Base-by-base conservation (phyloP, 768 basidiomycete species). In the Nevesoporus exiguus region DNA sequence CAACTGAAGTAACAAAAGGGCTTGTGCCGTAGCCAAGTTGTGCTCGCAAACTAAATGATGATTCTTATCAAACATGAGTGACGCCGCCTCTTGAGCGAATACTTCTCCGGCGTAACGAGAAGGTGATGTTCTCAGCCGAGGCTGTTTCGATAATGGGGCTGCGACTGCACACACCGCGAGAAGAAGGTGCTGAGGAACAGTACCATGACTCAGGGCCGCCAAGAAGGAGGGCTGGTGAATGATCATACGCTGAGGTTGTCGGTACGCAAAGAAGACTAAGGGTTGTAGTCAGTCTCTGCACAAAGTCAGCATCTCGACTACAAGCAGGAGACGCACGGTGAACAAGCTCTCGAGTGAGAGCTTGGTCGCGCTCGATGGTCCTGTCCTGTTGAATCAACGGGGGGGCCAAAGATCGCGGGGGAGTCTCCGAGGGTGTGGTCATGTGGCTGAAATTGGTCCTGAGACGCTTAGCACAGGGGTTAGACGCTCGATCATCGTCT, bases 181-280 rank as follows among this genome's bases (percentile, higher is more conserved):
- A 17, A 92, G 74, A 25, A 93, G 81, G 64, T 88, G 80, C 30
- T 76, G 70, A 37, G 90, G 90, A 30, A 93, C 79, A 52, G 79
- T 77, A 59, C 84, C 83, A 56, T 82, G 81, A 52, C 80, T 80
- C 8, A 93, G 79, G 30, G 80, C 76, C 2, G 82, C 76, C 22
- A 84, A 76, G 61, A 93, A 93, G 8, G 85, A 83, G 21, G 90
- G 85, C 49, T 88, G 88, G 70, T 93, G 90, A 43, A 93, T 80
- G 56, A 91, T 77, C 61, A 84, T 78, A 34, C 86, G 81, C 56
- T 84, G 82, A 22, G 90, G 90, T 64, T 91, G 87, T 60, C 85
- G 86, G 66, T 88, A 87, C 24, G 90, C 79, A 67, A 92, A 91
- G 69, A 91, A 91, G 10, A 91, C 89, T 91, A 61, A 37, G 39